A percentile compares a stretch with the other conserved stretches of the same genome.
Conservation (phyloP, 495 filamentous ascomycete species). For the Tuber calosporum region DNA sequence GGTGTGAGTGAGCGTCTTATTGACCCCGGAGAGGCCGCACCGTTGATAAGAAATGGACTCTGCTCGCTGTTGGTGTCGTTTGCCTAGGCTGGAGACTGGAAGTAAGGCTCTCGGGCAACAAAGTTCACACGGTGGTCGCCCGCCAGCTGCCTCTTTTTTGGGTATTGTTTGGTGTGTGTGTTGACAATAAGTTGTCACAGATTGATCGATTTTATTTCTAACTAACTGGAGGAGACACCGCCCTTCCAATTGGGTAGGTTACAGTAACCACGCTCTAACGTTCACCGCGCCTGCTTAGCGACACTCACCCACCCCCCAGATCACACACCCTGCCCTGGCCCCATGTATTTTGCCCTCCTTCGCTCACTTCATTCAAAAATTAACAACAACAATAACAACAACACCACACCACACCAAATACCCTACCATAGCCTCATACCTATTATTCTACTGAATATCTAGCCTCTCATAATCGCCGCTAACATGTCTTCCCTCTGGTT, state of each 20-base stretch:
- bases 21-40: not conserved
- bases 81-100: not conserved
- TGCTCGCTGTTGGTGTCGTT: not conserved
- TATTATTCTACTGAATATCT: not conserved
- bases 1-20: not conserved
- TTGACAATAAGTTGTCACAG: not conserved
- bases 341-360: not conserved
- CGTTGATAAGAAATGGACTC: not conserved
- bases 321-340: not conserved
- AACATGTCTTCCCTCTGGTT: slow-evolving; percentile 53
- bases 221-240: too few relatives aligned
- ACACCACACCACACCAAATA: not conserved
- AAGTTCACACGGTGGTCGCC: not conserved
- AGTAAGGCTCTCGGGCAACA: not conserved
- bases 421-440: slow-evolving; percentile 14
- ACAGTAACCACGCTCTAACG: not conserved
- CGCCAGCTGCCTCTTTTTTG: not conserved
- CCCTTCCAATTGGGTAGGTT: not conserved
- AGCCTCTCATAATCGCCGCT: slow-evolving; percentile 2
- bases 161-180: not conserved
- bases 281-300: not conserved
- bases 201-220: too few relatives aligned
- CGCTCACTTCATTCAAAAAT: not conserved
- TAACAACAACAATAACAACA: slow-evolving; percentile 16
- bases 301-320: not conserved